Evolutionary conservation across 2,329 filamentous ascomycete species (phyloP), one percentile per base, ranked within the genome.

Genomic region (Aspergillus pseudonomiae): DNA sequence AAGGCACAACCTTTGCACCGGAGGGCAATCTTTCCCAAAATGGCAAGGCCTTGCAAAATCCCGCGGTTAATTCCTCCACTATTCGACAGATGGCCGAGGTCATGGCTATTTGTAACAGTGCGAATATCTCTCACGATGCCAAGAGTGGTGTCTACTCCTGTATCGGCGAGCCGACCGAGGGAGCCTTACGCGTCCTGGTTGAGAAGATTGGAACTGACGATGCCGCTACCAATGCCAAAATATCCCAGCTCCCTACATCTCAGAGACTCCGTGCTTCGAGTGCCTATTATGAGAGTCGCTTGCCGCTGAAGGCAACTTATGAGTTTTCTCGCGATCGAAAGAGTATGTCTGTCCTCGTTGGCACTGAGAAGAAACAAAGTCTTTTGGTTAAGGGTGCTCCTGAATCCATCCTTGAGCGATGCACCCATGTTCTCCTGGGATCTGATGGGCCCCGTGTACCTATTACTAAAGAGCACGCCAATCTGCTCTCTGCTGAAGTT

Each of bases 271-370:
- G 98, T 81, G 87, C 90, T 72, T 89, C 93, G 63, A 98, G 93
- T 82, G 86, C 89, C 68, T 89, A 89, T 80, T 97, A 97, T 77
- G 94, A 96, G 80, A 85, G 88, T 69, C 86, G 87, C 69, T 87
- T 89, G 57, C 88, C 88, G 59, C 88, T 91, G 48, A 84, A 97
- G 62, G 90, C 94, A 10, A 97, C 93, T 12, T 99, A 93, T 72
- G 95, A 99, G 77, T 99, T 99, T 81, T 98, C 95, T 1, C 89
- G 95, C 71, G 95, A 99, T 79, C 89, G 95, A 67, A 99, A 99
- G 87, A 98, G 94, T 80, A 99, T 99, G 95, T 99, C 95, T 55
- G 96, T 99, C 41, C 83, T 98, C 63, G 92, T 96, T 66, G 86
- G 90, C 68, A 85, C 86, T 60, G 89, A 86, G 61, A 83, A 84